Conservation (phyloP, 495 filamentous ascomycete species). For the Xylaria scruposa region DNA sequence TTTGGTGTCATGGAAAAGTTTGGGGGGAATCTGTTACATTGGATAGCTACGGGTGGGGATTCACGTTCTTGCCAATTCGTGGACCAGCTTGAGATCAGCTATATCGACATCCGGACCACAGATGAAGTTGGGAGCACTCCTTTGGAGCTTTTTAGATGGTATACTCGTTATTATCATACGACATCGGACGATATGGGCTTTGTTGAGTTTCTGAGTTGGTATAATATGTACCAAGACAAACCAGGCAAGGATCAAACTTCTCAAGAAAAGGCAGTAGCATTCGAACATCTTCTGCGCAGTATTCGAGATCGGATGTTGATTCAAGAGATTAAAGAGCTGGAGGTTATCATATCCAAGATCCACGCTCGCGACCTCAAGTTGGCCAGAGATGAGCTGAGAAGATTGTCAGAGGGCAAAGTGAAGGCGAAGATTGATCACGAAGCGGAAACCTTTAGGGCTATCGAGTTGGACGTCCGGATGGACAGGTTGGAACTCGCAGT, state of each 20-base stretch:
- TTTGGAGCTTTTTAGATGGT: background rate
- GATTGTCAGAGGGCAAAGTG: background rate
- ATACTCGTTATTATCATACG: background rate
- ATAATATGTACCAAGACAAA: background rate
- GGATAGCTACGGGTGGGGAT: background rate
- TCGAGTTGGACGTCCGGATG: constrained; percentile 6
- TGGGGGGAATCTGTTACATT: background rate
- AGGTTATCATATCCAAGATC: background rate
- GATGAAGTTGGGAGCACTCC: background rate
- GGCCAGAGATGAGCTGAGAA: background rate
- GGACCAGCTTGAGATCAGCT: background rate
- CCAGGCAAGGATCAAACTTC: background rate
- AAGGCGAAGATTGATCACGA: constrained; percentile 11
- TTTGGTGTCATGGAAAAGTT: background rate
- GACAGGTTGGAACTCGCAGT: constrained; percentile 8
- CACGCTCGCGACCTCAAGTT: background rate
- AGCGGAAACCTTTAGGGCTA: constrained; percentile 20
- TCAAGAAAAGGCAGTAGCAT: background rate
- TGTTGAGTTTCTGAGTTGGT: no score
- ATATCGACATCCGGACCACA: constrained; percentile 2
- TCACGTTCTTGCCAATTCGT: background rate
- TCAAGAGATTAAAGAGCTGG: background rate
- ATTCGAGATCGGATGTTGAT: constrained; percentile 12
- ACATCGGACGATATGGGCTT: background rate
- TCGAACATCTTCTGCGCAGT: constrained; percentile 13